Percentiles rank a stretch among this genome's conserved stretches.
phyloP scores from a whole-genome alignment of 805 yeast genomes.

The Brettanomyces custersianus region DNA sequence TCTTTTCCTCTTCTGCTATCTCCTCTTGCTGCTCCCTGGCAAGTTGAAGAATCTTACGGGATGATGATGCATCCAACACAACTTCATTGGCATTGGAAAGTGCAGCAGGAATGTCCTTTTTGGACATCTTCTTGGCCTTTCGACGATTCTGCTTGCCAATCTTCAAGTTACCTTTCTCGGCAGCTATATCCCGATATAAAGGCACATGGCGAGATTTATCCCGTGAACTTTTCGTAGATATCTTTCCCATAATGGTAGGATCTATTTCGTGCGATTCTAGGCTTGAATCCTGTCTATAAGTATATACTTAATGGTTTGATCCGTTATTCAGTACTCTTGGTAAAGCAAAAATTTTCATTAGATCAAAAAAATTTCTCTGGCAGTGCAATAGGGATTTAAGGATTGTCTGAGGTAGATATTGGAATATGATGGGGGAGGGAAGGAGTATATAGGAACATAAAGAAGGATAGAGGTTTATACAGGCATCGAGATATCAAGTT shows the following conservation, averaged over 20 bases:
- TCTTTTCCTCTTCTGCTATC: conserved; percentile 48
- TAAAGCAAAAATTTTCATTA: background rate
- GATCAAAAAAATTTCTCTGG: background rate
- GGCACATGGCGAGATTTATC: conserved; percentile 73
- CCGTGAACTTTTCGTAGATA: conserved; percentile 39
- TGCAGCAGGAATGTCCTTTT: conserved; percentile 22
- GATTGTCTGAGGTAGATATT: too few species aligned
- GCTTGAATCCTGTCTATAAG: background rate
- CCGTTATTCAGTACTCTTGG: too few species aligned
- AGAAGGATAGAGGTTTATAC: too few species aligned
- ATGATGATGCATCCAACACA: conserved; percentile 69
- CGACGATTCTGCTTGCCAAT: conserved; percentile 9
- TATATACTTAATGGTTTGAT: too few species aligned
- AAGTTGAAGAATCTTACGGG: conserved; percentile 77
- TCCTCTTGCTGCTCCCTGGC: conserved; percentile 95
- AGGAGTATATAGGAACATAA: too few species aligned
- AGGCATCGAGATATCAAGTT: too few species aligned
- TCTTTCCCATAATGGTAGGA: conserved; percentile 51
- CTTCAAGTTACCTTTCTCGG: conserved; percentile 65
- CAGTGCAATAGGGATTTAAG: too few species aligned
- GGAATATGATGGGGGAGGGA: too few species aligned
- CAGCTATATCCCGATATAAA: conserved; percentile 65
- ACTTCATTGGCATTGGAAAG: conserved; percentile 47
- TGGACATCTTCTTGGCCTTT: conserved; percentile 10
- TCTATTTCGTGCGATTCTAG: background rate